These are phyloP conservation scores for Yarrowia sp. DNA, from an alignment of 805 yeast genomes.

Conservation along the genomic window DNA sequence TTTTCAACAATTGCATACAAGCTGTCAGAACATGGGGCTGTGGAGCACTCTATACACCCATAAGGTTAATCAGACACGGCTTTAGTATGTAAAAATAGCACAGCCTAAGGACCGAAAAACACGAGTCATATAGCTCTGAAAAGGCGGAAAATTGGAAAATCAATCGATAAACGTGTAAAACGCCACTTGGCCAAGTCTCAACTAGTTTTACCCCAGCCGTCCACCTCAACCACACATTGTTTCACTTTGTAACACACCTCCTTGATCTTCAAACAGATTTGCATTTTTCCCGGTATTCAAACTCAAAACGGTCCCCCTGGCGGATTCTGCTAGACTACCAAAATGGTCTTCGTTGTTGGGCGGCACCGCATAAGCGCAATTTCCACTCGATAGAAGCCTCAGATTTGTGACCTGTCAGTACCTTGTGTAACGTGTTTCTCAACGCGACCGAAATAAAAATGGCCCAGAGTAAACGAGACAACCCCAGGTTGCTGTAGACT, in stretches of 20 bases:
- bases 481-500: background rate
- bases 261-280: slow-evolving; percentile 14
- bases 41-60: background rate
- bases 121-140: background rate
- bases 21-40: slow-evolving; percentile 21
- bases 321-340: slow-evolving; percentile 13
- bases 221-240: background rate
- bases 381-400: background rate
- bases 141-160: too few relatives aligned
- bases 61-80: slow-evolving; percentile 20
- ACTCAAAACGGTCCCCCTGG: background rate
- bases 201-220: background rate
- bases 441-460: too few relatives aligned
- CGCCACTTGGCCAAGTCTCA: too few relatives aligned
- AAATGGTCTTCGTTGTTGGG: background rate
- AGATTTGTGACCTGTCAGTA: background rate
- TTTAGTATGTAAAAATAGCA: slow-evolving; percentile 21
- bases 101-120: background rate
- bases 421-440: background rate
- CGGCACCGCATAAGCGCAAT: background rate
- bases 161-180: too few relatives aligned
- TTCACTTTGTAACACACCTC: slow-evolving; percentile 17
- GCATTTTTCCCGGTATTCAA: slow-evolving; percentile 4
- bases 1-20: background rate
- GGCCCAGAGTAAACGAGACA: too few relatives aligned